phyloP scores from a whole-genome alignment of 352 stramenopile genomes.

The Phytophthora pinifolia region DNA sequence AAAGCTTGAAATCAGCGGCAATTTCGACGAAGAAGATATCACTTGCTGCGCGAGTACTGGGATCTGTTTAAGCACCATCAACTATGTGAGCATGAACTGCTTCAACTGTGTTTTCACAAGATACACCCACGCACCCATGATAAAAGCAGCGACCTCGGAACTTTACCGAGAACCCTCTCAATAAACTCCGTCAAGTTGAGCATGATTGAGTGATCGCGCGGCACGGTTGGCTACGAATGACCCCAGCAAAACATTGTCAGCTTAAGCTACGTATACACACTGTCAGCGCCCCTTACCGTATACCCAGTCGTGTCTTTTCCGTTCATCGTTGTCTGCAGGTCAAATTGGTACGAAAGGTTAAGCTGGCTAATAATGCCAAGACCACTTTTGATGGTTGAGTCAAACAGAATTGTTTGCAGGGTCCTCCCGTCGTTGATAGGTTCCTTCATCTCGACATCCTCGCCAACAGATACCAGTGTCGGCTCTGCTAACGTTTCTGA shows the following conservation, averaged over 20 bases:
- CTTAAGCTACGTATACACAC: not conserved
- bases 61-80: conserved; percentile 25
- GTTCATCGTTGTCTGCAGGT: conserved; percentile 44
- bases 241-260: conserved; percentile 2
- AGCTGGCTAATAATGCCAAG: conserved; percentile 51
- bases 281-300: conserved; percentile 39
- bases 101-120: conserved; percentile 6
- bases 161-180: conserved; percentile 47
- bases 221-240: conserved; percentile 48
- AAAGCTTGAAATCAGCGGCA: conserved; percentile 60
- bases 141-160: conserved; percentile 26
- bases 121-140: conserved; percentile 48
- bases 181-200: conserved; percentile 80
- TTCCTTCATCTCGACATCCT: conserved; percentile 32
- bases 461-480: not conserved
- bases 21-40: conserved; percentile 25
- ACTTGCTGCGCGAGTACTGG: conserved; percentile 37
- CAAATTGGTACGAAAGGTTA: conserved; percentile 71
- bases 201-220: conserved; percentile 80
- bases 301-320: conserved; percentile 48
- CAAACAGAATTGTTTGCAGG: conserved; percentile 43
- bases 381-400: conserved; percentile 51
- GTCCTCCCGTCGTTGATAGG: conserved; percentile 5
- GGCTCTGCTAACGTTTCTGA: conserved; percentile 12
- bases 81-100: not conserved